Conservation (phyloP, 495 filamentous ascomycete genomes). For the Neurospora cerealis region DNA sequence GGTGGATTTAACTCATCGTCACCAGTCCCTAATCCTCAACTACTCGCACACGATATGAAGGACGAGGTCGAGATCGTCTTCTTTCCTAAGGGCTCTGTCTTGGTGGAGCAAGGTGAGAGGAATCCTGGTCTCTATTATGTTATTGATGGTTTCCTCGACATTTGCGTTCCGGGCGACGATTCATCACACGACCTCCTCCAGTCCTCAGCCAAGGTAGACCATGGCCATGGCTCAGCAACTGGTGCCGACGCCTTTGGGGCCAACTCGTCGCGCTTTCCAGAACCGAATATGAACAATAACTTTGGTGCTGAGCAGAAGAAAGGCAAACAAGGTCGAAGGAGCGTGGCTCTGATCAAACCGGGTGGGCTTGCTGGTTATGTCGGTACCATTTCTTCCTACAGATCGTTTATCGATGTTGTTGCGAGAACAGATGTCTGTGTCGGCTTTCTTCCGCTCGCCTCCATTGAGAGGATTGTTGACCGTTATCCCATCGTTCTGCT, state of each 20-base stretch:
- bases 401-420: conserved; percentile 92
- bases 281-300: conserved; percentile 5
- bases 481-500: conserved; percentile 83
- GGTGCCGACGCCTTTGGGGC: conserved; percentile 20
- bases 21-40: conserved; percentile 33
- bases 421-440: conserved; percentile 99
- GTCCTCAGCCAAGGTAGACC: conserved; percentile 15
- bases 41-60: conserved; percentile 61
- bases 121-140: conserved; percentile 97
- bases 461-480: conserved; percentile 86
- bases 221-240: background rate
- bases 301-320: conserved; percentile 12
- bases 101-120: conserved; percentile 95
- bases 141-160: conserved; percentile 92
- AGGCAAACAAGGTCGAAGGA: conserved; percentile 32
- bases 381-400: conserved; percentile 83
- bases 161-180: conserved; percentile 47
- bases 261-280: conserved; percentile 12
- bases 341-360: conserved; percentile 87
- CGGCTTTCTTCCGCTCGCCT: conserved; percentile 79
- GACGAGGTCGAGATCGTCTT: conserved; percentile 97
- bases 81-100: conserved; percentile 85
- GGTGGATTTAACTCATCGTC: conserved; percentile 35
- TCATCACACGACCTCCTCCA: conserved; percentile 25
- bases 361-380: conserved; percentile 92